These are phyloP conservation scores for Pseudogymnoascus sp. DNA, from an alignment of 2,329 filamentous ascomycete species.

Conservation along the genomic window DNA sequence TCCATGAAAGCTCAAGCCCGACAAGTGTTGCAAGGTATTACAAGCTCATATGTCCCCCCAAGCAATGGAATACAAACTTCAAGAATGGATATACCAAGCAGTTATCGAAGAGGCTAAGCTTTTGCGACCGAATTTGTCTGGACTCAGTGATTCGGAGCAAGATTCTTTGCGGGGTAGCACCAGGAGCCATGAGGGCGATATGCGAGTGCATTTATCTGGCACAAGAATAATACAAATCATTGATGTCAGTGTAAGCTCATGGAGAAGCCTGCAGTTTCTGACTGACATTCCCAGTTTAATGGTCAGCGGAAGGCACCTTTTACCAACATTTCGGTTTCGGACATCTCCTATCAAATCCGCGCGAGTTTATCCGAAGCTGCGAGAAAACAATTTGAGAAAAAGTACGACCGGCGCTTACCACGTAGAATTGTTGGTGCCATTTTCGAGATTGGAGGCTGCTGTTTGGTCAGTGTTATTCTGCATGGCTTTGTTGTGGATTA, in stretches of 20 bases:
- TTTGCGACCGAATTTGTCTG: not conserved
- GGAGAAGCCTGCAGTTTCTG: not conserved
- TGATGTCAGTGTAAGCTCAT: not conserved
- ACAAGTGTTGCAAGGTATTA: not conserved
- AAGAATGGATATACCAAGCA: not conserved
- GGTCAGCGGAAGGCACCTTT: not conserved
- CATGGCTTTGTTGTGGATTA: not conserved
- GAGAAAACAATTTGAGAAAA: not conserved
- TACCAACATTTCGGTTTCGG: not conserved
- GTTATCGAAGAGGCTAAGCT: not conserved
- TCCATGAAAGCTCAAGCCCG: not conserved
- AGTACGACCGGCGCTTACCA: not conserved
- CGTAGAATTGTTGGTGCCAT: not conserved
- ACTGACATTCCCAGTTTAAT: conserved; percentile 1
- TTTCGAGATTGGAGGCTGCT: not conserved
- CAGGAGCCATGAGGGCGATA: not conserved
- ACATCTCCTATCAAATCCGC: not conserved
- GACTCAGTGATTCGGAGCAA: not conserved
- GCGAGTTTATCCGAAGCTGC: conserved; percentile 1
- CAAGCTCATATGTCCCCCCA: not conserved
- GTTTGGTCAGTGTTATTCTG: not conserved
- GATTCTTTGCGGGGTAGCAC: not conserved
- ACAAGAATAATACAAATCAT: not conserved
- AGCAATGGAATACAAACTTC: not conserved
- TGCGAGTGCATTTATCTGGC: not conserved